Evolutionary conservation across 2,329 filamentous ascomycete species (phyloP), one percentile per base, ranked within the genome.

Genomic region (Pyrenophora tritici-repentis): DNA sequence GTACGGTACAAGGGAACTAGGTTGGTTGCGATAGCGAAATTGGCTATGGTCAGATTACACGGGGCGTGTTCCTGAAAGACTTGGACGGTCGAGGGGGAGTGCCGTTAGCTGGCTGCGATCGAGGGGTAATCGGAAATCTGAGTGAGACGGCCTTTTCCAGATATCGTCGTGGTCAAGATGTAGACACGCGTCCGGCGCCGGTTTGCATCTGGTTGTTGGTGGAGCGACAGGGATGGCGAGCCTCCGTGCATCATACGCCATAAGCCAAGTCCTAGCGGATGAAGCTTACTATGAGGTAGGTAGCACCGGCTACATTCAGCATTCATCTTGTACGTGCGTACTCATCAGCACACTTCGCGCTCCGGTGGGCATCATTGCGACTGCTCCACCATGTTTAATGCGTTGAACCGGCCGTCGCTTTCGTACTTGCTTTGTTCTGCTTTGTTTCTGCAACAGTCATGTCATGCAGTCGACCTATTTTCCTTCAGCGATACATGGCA

Each of bases 401-500:
- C 14, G 4, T 41, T 40, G 42, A 43, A 29, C 14, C 24, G 41
- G 17, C 24, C 36, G 47, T 42, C 50, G 44, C 47, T 45, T 39
- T 26, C 54, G 37, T 29, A 38, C 37, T 31, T 55, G 13, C 14
- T 47, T 36, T 40, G 41, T 29, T 18, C 41, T 42, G 39, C 45
- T 20, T 26, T 59, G 50, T 47, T 53, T 29, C 18, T 42, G 20
- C 38, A 61, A 42, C 51, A 55, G 39, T 44, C 52, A 33, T 61
- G 52, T 49, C 49, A 50, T 57, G 59, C 55, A 24, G 39, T 56
- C 33, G 56, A 61, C 35, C 35, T 63, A 36, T 53, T 75, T 42
- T 57, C 63, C 24, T 73, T 77, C 57, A 72, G 64, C 41, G 58
- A 57, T 32, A 62, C 68, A 40, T 84, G 81, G 81, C 68, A 83